Percentiles rank a stretch among this genome's conserved stretches.
Evolutionary conservation across 1,284 basidiomycete genomes (phyloP).

Genomic region (Taiwanofungus camphoratus): DNA sequence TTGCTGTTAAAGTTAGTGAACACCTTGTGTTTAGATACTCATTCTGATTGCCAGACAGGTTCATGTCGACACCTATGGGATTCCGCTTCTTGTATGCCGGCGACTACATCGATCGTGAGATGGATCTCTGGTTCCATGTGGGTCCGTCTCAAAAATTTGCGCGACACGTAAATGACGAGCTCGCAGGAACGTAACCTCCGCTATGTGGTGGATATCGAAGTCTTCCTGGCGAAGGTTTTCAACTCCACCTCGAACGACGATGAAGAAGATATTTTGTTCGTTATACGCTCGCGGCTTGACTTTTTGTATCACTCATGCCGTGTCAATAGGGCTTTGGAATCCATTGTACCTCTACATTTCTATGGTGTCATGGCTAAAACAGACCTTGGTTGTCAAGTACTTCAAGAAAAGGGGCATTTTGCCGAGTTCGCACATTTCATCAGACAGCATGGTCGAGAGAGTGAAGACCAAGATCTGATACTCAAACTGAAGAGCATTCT

Average conservation of each 20-base stretch:
- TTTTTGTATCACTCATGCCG: background rate
- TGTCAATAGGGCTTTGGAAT: slow-evolving; percentile 65
- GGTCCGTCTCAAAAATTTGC: slow-evolving; percentile 25
- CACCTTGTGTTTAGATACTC: background rate
- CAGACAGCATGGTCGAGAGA: slow-evolving; percentile 80
- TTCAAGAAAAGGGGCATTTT: slow-evolving; percentile 90
- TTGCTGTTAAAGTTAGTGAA: slow-evolving; percentile 74
- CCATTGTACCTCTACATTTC: slow-evolving; percentile 90
- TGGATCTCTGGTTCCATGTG: slow-evolving; percentile 94
- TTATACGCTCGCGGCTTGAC: slow-evolving; percentile 7
- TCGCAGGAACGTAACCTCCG: slow-evolving; percentile 77
- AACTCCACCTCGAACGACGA: slow-evolving; percentile 52
- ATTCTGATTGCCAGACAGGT: slow-evolving; percentile 42
- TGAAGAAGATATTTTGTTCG: slow-evolving; percentile 59
- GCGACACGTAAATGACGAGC: too few relatives aligned
- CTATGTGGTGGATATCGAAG: slow-evolving; percentile 85
- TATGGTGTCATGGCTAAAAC: slow-evolving; percentile 98
- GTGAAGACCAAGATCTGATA: slow-evolving; percentile 78
- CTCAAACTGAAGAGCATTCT: slow-evolving; percentile 90
- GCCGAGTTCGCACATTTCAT: slow-evolving; percentile 89
- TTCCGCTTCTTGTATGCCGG: slow-evolving; percentile 90
- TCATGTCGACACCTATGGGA: slow-evolving; percentile 91
- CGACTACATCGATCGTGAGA: slow-evolving; percentile 90
- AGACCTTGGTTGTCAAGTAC: slow-evolving; percentile 84
- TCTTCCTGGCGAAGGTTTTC: slow-evolving; percentile 77